Base-by-base conservation (phyloP, 257 asterid genomes). In the Coffea eugenioides region DNA sequence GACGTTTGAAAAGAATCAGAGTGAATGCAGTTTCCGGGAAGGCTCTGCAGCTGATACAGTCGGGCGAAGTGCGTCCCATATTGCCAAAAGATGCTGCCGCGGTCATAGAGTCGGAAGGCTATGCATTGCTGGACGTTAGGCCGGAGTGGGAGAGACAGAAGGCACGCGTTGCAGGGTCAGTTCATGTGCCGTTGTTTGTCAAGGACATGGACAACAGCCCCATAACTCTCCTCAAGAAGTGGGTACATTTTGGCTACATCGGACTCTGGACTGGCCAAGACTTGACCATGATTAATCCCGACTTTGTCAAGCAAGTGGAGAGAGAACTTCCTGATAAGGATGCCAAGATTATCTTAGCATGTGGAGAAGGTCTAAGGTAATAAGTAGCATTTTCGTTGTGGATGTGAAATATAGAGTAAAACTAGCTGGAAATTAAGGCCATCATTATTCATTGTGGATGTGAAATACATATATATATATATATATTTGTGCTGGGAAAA, bases 201-300 rank as follows among this genome's bases (percentile, higher is more conserved):
- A 91, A 92, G 83, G 99, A 95, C 57, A 85, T 79, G 90, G 99
- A 93, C 80, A 91, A 75, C 31, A 76, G 99, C 79, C 94, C 90
- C 7, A 66, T 95, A 67, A 91, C 97, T 2, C 75, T 93, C 84
- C 75, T 93, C 83, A 95, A 95, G 85, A 95, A 95, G 15, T 95
- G 99, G 99, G 99, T 93, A 14, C 99, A 95, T 87, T 91, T 93
- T 73, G 99, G 98, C 2, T 95, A 95, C 76, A 92, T 93, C 80
- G 98, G 99, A 23, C 82, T 87, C n/a, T 93, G 98, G 99, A 93
- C 98, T 18, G 98, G 99, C 6, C 99, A 93, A 83, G 83, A 87
- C 34, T 90, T 92, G 61, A 95, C 98, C 0, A 89, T 87, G 95
- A 88, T 93, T 0, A 95, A 95, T 80, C 87, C 90, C 10, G 80